phyloP scores from a whole-genome alignment of 768 basidiomycete genomes.

The Dentipellis fragilis region DNA sequence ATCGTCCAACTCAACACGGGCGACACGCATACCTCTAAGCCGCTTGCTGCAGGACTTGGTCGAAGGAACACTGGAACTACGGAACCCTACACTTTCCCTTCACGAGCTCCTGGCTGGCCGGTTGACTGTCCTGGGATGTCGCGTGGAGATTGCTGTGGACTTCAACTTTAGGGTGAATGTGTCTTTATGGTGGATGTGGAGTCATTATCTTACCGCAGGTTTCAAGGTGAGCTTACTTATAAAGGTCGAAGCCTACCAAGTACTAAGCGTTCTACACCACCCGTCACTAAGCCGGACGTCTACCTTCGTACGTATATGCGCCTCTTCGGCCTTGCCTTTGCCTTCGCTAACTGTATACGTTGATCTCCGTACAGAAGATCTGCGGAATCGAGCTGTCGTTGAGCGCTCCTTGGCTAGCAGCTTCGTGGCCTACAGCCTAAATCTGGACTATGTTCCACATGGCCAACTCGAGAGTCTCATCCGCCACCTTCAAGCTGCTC shows the following conservation, averaged over 20 bases:
- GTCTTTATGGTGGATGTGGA: not conserved
- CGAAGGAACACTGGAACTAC: not conserved
- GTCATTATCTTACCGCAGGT: not conserved
- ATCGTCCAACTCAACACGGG: not conserved
- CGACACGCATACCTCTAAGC: not conserved
- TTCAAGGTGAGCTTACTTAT: not conserved
- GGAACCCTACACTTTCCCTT: not conserved
- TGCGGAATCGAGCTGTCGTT: too few relatives aligned
- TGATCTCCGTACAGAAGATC: too few relatives aligned
- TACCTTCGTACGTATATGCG: not conserved
- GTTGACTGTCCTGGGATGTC: not conserved
- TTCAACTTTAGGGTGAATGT: not conserved
- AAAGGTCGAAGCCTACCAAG: not conserved
- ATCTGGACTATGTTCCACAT: not conserved
- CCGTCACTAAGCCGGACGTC: not conserved
- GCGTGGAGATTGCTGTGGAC: not conserved
- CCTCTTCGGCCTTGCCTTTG: not conserved
- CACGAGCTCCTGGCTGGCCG: not conserved
- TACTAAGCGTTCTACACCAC: not conserved
- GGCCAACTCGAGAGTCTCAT: not conserved
- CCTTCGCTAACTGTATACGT: too few relatives aligned
- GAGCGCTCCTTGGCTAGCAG: too few relatives aligned
- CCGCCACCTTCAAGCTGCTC: not conserved
- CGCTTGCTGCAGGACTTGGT: not conserved
- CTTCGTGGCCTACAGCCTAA: not conserved